Percentiles rank a stretch among this genome's conserved stretches.
Evolutionary conservation across 768 basidiomycete genomes (phyloP).

Genomic region (Suillus cothurnatus): DNA sequence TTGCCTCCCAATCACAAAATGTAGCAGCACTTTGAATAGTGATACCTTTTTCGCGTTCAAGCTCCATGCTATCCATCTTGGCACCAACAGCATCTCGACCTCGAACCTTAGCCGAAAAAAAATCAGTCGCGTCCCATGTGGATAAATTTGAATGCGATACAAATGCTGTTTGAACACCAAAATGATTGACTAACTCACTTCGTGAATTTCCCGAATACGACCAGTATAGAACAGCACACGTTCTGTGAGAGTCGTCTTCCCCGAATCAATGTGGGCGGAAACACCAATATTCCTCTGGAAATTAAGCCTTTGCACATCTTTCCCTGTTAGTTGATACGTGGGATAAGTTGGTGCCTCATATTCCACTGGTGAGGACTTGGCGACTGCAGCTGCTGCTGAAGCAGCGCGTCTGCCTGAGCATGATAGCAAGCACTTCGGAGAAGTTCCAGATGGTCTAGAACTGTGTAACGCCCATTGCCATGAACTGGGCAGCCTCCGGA

Average conservation of each 20-base stretch:
- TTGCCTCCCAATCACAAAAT: conserved; percentile 94
- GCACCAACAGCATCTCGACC: conserved; percentile 96
- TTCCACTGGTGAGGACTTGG: conserved; percentile 7
- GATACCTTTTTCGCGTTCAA: conserved; percentile 98
- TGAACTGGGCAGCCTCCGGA: conserved; percentile 26
- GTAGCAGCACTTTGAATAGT: conserved; percentile 99
- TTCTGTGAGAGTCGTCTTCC: conserved; percentile 97
- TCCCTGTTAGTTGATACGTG: conserved; percentile 54
- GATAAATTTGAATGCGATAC: conserved; percentile 4
- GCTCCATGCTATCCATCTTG: conserved; percentile 99
- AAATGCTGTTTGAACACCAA: neutral
- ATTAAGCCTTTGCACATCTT: conserved; percentile 64
- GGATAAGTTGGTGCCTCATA: conserved; percentile 30
- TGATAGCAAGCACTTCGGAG: conserved; percentile 4
- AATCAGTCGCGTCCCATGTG: neutral
- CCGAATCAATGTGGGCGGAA: conserved; percentile 93
- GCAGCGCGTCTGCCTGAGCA: conserved; percentile 38
- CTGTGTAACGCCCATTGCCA: conserved; percentile 27
- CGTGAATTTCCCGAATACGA: conserved; percentile 93
- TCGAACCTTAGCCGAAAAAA: conserved; percentile 58
- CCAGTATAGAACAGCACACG: conserved; percentile 96
- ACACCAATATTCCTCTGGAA: conserved; percentile 96
- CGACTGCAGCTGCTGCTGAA: conserved; percentile 47
- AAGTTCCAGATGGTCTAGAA: conserved; percentile 9
- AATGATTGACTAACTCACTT: conserved; percentile 55